Base-by-base conservation (phyloP, 1,139 yeast genomes). In the Tardiomyces digboiensis region DNA sequence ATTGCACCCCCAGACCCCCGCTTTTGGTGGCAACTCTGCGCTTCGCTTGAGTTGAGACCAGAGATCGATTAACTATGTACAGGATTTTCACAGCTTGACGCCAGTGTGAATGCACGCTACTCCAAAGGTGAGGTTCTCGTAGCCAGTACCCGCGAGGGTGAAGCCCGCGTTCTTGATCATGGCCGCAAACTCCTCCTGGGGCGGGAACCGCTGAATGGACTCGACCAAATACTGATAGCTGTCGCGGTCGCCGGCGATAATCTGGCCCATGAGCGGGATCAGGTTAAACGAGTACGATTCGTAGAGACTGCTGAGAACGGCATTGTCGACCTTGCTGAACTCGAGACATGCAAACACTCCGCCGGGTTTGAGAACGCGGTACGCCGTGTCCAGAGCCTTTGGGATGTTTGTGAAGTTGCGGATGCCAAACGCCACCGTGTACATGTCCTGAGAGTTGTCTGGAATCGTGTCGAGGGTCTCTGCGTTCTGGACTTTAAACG, bases 121-220 rank as follows among this genome's bases (percentile, higher is more conserved):
- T 46, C 99, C 99, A 65, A 86, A 86, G n/a, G 97, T 85, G 59
- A 91, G 73, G 65, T 86, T 85, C 68, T 91, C 97, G 64, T 89
- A 91, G 42, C 98, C 98, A 46, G 76, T 76, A 41, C 85, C 86
- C 53, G 93, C 93, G 46, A 86, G 82, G 51, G 83, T 82, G 64
- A 91, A 91, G 1, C 99, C 99, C 6, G 97, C 97, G 59, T 86
- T 81, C 62, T 87, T 80, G 59, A 91, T 88, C 98, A 91, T 91
- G 21, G 71, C 65, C 51, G 89, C 88, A 68, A 91, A 93, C 45
- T 82, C 80, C 58, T 88, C 95, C 70, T 91, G 97, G 54, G 78
- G 74, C 8, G 98, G 98, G 72, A 91, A 93, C 57, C 80, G 78
- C 59, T 83, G 81, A 55, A 91, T 91, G 56, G 95, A 83, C 66